phyloP scores from a whole-genome alignment of 805 yeast species.

The Saturnispora ahearnii region DNA sequence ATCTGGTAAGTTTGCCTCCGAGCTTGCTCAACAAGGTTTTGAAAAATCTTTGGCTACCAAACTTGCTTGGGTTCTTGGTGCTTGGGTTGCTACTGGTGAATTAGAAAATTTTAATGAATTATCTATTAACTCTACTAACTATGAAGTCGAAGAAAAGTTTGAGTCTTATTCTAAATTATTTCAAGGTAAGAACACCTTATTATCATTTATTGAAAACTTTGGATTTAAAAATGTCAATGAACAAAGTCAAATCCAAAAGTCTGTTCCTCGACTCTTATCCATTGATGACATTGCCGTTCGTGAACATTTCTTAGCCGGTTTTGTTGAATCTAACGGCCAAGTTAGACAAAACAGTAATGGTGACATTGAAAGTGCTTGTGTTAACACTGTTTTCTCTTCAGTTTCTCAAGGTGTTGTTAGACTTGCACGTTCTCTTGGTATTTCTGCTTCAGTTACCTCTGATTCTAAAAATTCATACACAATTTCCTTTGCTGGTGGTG shows the following conservation, averaged over 20 bases:
- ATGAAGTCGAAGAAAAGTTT: neutral
- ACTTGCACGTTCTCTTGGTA: conserved; percentile 38
- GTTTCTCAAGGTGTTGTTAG: conserved; percentile 30
- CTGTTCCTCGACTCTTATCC: conserved; percentile 29
- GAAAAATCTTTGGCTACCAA: neutral
- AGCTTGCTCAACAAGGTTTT: neutral
- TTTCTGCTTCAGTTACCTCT: conserved; percentile 27
- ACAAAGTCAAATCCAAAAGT: conserved; percentile 18
- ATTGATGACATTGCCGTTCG: conserved; percentile 33
- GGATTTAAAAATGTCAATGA: neutral
- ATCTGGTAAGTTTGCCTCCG: conserved; percentile 2
- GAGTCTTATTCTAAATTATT: neutral
- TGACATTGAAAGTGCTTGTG: conserved; percentile 17
- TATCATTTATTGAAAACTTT: neutral
- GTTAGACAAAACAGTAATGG: conserved; percentile 5
- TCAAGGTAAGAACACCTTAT: neutral
- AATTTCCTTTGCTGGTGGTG: neutral
- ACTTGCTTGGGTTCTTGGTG: neutral
- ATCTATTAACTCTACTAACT: neutral
- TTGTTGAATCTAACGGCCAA: conserved; percentile 33
- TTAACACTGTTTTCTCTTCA: conserved; percentile 26
- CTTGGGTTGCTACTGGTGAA: neutral
- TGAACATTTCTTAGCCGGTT: conserved; percentile 37
- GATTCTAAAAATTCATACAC: neutral
- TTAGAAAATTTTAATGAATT: neutral